Percentiles rank a stretch among this genome's conserved stretches.
Evolutionary conservation across 2,329 filamentous ascomycete species (phyloP).

Genomic region (Cytospora chrysosperma): DNA sequence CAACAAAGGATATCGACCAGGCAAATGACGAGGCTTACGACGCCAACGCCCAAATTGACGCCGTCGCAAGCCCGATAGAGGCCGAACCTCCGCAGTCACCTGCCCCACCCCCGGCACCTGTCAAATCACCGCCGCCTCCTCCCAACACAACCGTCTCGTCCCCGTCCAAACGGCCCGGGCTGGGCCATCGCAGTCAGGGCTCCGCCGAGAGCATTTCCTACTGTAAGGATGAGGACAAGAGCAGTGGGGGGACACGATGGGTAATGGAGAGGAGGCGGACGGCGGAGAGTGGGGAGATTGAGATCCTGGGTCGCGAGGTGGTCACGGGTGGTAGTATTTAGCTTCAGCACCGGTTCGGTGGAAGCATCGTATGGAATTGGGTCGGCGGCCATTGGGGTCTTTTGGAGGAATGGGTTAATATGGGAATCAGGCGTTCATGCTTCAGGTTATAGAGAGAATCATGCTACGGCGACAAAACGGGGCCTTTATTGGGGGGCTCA

Average conservation of each 20-base stretch:
- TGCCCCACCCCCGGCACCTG: background rate
- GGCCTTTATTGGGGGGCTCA: background rate
- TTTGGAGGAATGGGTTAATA: background rate
- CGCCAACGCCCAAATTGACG: slow-evolving; percentile 26
- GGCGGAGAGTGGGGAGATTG: slow-evolving; percentile 62
- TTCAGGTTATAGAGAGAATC: slow-evolving; percentile 13
- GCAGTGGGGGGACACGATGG: slow-evolving; percentile 60
- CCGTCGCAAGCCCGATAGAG: slow-evolving; percentile 26
- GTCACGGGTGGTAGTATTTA: slow-evolving; percentile 56
- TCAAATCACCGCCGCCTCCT: background rate
- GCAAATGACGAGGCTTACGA: background rate
- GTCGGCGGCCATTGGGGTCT: no score
- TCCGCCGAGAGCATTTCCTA: slow-evolving; percentile 72
- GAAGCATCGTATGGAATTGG: background rate
- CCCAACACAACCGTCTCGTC: slow-evolving; percentile 22
- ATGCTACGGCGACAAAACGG: slow-evolving; percentile 17
- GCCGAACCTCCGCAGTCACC: background rate
- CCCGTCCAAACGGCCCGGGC: slow-evolving; percentile 31
- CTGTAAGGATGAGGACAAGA: slow-evolving; percentile 54
- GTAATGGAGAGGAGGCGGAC: slow-evolving; percentile 68
- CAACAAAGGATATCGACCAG: background rate
- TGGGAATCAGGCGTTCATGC: slow-evolving; percentile 5
- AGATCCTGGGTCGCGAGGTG: slow-evolving; percentile 64
- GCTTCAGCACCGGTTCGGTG: background rate
- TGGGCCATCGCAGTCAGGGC: slow-evolving; percentile 52